Conservation (phyloP, 192 early-diverging fungal genomes). For the Kickxella alabastrina region DNA sequence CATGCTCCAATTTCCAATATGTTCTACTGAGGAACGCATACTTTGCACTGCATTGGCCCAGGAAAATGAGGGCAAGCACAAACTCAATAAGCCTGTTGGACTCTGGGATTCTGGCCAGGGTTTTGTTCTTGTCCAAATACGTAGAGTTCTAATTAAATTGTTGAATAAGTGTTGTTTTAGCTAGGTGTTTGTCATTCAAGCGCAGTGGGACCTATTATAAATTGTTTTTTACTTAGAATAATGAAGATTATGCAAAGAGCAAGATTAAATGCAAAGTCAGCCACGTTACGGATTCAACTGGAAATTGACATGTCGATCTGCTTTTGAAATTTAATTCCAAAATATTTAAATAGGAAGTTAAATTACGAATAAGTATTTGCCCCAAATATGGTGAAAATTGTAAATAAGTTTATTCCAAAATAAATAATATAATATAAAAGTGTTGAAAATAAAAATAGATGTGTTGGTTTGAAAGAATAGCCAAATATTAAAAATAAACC, state of each 20-base stretch:
- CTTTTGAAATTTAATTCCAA: conserved; percentile 34
- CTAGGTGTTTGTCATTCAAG: no score
- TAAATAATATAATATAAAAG: no score
- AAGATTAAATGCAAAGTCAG: conserved; percentile 33
- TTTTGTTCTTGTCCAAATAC: conserved; percentile 13
- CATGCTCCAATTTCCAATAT: conserved; percentile 24
- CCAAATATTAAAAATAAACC: no score
- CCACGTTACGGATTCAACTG: conserved; percentile 41
- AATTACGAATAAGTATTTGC: conserved; percentile 39
- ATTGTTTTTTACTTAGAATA: conserved; percentile 26
- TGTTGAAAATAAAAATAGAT: conserved; percentile 1
- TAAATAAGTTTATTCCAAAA: neutral
- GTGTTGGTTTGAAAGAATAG: no score
- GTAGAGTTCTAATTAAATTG: conserved; percentile 50
- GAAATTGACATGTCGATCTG: conserved; percentile 41
- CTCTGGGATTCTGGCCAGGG: conserved; percentile 21
- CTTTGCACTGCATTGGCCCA: conserved; percentile 31
- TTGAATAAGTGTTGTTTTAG: no score
- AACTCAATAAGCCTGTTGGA: conserved; percentile 31
- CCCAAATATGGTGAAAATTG: conserved; percentile 14
- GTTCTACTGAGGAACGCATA: conserved; percentile 41
- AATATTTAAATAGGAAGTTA: conserved; percentile 44
- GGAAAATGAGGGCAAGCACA: conserved; percentile 22
- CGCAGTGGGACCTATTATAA: no score
- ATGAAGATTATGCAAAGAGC: conserved; percentile 37